Percentiles rank a stretch among this genome's conserved stretches.
Conservation (phyloP, 371 early-diverging fungal species). For the Synchytrium microbalum region DNA sequence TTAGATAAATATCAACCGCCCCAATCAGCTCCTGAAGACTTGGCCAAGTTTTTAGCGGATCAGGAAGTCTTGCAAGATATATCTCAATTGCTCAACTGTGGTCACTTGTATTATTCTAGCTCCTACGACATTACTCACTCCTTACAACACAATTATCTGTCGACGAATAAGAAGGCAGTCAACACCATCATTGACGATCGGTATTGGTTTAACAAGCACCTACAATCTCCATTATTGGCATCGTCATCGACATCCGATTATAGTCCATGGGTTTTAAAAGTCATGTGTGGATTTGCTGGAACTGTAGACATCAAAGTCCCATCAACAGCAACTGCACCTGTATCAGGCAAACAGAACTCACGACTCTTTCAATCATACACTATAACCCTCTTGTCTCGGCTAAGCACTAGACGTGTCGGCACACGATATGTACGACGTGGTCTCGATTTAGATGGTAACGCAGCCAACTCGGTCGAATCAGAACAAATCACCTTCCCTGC, state of each 20-base stretch:
- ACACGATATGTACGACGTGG: constrained; percentile 54
- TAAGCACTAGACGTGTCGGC: constrained; percentile 48
- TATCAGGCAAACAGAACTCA: constrained; percentile 2
- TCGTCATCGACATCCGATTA: constrained; percentile 4
- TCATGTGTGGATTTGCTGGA: constrained; percentile 40
- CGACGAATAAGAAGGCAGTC: constrained; percentile 8
- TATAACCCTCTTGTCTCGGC: constrained; percentile 45
- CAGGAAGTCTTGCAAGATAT: constrained; percentile 26
- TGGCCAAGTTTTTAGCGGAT: constrained; percentile 24
- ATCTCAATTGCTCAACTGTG: constrained; percentile 27
- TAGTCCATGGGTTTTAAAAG: constrained; percentile 33
- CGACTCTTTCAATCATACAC: constrained; percentile 31
- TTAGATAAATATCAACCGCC: constrained; percentile 16
- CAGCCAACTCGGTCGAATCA: constrained; percentile 59
- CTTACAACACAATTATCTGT: constrained; percentile 37
- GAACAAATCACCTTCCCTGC: constrained; percentile 49
- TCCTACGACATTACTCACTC: constrained; percentile 47
- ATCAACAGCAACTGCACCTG: constrained; percentile 3
- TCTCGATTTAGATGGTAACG: constrained; percentile 45
- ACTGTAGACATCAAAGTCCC: constrained; percentile 22
- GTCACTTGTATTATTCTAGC: constrained; percentile 38
- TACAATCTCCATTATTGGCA: constrained; percentile 24
- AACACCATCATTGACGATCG: constrained; percentile 36
- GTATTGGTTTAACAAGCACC: constrained; percentile 37
- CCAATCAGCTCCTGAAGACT: constrained; percentile 9